Base-by-base conservation (phyloP, 345 rosid species). In the Zanthoxylum bungeanum region DNA sequence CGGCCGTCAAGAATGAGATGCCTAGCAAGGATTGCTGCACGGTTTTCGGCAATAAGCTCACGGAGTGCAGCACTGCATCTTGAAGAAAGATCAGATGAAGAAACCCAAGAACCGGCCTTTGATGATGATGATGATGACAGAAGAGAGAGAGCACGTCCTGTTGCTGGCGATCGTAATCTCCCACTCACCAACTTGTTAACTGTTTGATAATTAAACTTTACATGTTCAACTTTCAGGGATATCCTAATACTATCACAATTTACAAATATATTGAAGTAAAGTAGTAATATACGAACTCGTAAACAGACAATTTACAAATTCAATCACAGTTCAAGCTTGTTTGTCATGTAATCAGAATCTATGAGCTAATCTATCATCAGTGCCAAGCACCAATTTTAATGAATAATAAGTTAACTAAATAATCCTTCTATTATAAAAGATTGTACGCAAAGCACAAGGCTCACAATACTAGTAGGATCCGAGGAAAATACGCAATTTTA, bases 71-170 rank as follows among this genome's bases (percentile, higher is more conserved):
- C 89, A 1, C 89, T 83, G 16, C 85, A 83, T 80, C 86, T 72
- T 2, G 70, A 69, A 40, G 89, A 80, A 39, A 87, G 76, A 56
- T 87, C 89, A 0, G 87, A 75, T 3, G 86, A 75, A 40, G 79
- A 79, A 65, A 73, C 53, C 85, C 79, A 81, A 5, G 78, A 60
- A 24, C 76, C 79, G 17, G 75, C 56, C 57, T 59, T 63, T 0
- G 82, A 75, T n/a, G n/a, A n/a, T n/a, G n/a, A n/a, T n/a, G n/a
- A n/a, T n/a, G n/a, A n/a, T 87, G 91, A 87, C 91, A 87, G 89
- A 87, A 87, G 91, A 87, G 91, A 87, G 89, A 77, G 83, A 87
- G 86, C 91, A 85, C 80, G 56, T 42, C 78, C 86, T 50, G 75
- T 47, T 47, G 71, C 66, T 58, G 76, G 25, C 11, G 78, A 72